Base-by-base conservation (phyloP, 1,284 basidiomycete species). In the Peniophora sp. region DNA sequence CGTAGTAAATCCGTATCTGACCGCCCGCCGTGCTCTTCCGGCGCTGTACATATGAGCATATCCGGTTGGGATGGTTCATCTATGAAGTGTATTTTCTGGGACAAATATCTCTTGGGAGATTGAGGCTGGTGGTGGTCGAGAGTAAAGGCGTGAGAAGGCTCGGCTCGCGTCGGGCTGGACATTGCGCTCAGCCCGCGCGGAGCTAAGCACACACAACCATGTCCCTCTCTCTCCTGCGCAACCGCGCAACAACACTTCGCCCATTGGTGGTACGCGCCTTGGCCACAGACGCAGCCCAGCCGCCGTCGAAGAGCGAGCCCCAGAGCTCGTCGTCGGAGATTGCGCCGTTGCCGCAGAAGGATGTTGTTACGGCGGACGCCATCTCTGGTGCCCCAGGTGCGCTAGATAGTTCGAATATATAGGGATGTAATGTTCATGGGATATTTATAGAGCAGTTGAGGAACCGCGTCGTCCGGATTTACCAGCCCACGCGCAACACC, bases 401-500 rank as follows among this genome's bases (percentile, higher is more conserved):
- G 79, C 46, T 22, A 37, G 44, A 8, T 35, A 10, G 32, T 24
- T 11, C 36, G 14, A 15, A 36, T 47, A 3, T 45, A 15, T 8
- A 32, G 23, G 27, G 50, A 41, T 45, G 46, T n/a, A 23, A 18
- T 32, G 44, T n/a, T n/a, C n/a, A n/a, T n/a, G 5, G 11, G 35
- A 34, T 6, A 2, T 23, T 10, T 47, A 3, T 57, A 94, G 92
- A 70, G 58, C 86, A 97, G 67, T 80, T 98, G 54, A 83, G 82
- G 55, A 85, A 92, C 64, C 90, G 96, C 47, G 71, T 81, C 23
- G 95, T 98, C 35, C 84, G 95, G 53, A 94, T 99, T 67, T 99
- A 84, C 75, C 88, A 94, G 64, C 92, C 95, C 1, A 85, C 94
- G 20, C 88, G 92, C 58, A 93, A 92, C 57, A 96, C 95, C 9